Evolutionary conservation across 768 basidiomycete genomes (phyloP), one percentile per base, ranked within the genome.

Genomic region (Ramaria rubella): DNA sequence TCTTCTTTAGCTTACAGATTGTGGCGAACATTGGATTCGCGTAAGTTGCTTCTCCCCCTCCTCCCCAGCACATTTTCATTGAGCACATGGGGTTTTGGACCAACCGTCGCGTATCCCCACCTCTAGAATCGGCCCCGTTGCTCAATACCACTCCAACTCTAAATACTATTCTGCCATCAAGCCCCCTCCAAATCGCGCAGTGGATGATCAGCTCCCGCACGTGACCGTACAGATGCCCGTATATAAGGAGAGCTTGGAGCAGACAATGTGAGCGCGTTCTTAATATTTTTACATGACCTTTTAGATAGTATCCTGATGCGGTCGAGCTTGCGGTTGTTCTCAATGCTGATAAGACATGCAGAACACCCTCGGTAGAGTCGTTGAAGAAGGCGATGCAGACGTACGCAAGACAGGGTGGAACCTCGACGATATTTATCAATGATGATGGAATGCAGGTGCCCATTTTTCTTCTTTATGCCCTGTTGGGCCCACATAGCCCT

Each of bases 371-470:
- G 15, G 82, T 94, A 3, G 78, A 78, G 63, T 91, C 86, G 0
- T 72, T 85, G 60, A 90, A 90, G 70, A 85, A 84, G 71, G 90
- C 89, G 1, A 91, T 91, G 83, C 87, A 88, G 67, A 88, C 87
- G n/a, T 91, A 92, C 64, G 90, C 90, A 5, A 77, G 90, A n/a
- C 90, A 94, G 68, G 90, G 91, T 48, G 90, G 89, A 5, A 85
- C 86, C 1, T 88, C 86, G 8, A 68, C 81, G 24, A 90, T 94
- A 65, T 77, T 92, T 45, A 74, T 94, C 15, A 87, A 90, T 67
- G 91, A 92, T 64, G 90, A 92, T 66, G 91, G 90, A 27, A 70
- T 92, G 62, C 90, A 90, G 66, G 52, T 54, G n/a, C 15, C n/a
- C n/a, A n/a, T 5, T 44, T 44, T 27, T 52, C 9, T 2, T 3